Percentiles rank a stretch among this genome's conserved stretches.
phyloP scores from a whole-genome alignment of 352 stramenopile species.

The Poterioochromonas sp. region DNA sequence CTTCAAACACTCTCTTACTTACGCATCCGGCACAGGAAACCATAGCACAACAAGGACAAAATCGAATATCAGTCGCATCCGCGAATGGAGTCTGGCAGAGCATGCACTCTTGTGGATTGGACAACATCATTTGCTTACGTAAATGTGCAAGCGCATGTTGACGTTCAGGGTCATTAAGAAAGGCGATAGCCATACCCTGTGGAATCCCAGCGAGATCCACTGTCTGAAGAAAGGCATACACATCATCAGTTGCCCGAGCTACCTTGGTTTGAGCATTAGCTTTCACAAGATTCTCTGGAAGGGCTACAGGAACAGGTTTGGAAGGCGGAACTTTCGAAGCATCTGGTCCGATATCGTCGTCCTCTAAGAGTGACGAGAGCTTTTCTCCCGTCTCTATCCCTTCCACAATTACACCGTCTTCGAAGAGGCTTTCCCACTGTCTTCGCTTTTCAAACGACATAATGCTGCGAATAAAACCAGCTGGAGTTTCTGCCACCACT shows the following conservation, averaged over 20 bases:
- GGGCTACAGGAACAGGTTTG: neutral
- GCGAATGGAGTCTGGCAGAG: slow-evolving; percentile 22
- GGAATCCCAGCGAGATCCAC: slow-evolving; percentile 26
- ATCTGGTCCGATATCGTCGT: neutral
- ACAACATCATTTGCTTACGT: slow-evolving; percentile 36
- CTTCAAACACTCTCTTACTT: slow-evolving; percentile 39
- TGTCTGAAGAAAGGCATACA: slow-evolving; percentile 22
- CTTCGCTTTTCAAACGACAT: neutral
- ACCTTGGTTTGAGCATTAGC: neutral
- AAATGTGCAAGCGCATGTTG: slow-evolving; percentile 28
- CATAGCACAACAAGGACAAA: slow-evolving; percentile 38
- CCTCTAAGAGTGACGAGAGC: neutral
- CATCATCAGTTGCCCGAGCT: slow-evolving; percentile 21
- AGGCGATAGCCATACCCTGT: slow-evolving; percentile 30
- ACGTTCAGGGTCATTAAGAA: slow-evolving; percentile 33
- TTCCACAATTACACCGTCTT: slow-evolving; percentile 32
- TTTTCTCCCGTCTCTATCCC: slow-evolving; percentile 17
- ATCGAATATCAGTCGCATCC: slow-evolving; percentile 18
- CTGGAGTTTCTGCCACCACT: slow-evolving; percentile 14
- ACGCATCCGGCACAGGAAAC: slow-evolving; percentile 39
- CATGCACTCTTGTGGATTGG: slow-evolving; percentile 39
- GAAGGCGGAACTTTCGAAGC: neutral
- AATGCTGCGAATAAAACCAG: slow-evolving; percentile 26
- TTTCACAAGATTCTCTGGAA: neutral
- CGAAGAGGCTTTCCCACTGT: slow-evolving; percentile 30